phyloP scores from a whole-genome alignment of 805 yeast genomes.

The Ogataea pilisensis region DNA sequence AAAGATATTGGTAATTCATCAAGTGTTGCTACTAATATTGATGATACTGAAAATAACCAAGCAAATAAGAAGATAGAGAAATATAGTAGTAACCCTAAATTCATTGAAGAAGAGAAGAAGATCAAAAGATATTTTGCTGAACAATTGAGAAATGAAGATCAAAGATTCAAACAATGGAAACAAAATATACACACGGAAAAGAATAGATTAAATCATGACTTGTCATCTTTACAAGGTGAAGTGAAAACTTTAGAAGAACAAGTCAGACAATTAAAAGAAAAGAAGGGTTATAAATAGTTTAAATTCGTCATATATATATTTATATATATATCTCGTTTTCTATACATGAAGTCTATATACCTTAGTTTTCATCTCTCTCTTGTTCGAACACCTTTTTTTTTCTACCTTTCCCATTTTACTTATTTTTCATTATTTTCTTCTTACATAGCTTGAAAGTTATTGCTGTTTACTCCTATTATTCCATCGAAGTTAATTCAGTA shows the following conservation, averaged over 20 bases:
- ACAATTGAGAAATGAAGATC: slow-evolving; percentile 95
- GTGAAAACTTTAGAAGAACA: slow-evolving; percentile 72
- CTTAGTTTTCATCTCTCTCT: no score
- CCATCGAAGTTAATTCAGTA: no score
- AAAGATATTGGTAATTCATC: slow-evolving; percentile 33
- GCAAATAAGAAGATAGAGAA: slow-evolving; percentile 34
- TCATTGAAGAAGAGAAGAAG: slow-evolving; percentile 93
- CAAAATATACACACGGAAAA: slow-evolving; percentile 93
- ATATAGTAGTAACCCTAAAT: slow-evolving; percentile 71
- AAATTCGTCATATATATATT: not conserved
- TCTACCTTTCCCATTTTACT: no score
- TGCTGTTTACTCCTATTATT: no score
- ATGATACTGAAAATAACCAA: no score
- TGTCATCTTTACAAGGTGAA: slow-evolving; percentile 81
- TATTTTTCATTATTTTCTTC: no score
- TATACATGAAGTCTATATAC: no score
- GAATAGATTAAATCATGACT: slow-evolving; percentile 87
- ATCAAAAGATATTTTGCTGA: slow-evolving; percentile 93
- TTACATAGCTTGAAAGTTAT: no score
- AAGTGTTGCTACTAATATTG: not conserved
- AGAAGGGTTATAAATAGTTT: slow-evolving; percentile 38
- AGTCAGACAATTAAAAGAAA: slow-evolving; percentile 57
- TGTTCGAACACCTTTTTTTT: no score
- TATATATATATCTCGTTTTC: not conserved
- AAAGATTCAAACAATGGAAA: slow-evolving; percentile 98